Conservation (phyloP, 1,284 basidiomycete genomes). For the Cryptococcus sp. region DNA sequence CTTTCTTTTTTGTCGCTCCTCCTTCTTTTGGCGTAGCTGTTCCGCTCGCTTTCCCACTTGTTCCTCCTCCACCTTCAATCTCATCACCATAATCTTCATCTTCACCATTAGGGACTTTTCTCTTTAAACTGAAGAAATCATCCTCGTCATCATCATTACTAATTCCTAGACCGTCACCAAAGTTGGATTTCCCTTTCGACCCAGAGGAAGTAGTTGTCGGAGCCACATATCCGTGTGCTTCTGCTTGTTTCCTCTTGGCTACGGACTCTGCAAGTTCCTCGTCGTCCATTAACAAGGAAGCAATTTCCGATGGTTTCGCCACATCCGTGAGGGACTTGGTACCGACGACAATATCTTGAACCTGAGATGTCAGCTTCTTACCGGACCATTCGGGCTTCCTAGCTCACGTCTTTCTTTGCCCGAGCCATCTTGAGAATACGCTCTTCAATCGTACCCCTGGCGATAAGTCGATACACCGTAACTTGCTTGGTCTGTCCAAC, state of each 20-base stretch:
- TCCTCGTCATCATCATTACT: constrained; percentile 37
- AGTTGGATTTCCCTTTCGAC: constrained; percentile 14
- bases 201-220: constrained; percentile 5
- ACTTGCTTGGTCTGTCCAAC: constrained; percentile 98
- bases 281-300: constrained; percentile 90
- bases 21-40: constrained; percentile 1
- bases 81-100: constrained; percentile 31
- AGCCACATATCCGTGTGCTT: constrained; percentile 42
- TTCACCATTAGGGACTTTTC: constrained; percentile 20
- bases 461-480: constrained; percentile 92
- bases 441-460: constrained; percentile 93
- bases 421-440: constrained; percentile 92
- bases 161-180: constrained; percentile 33
- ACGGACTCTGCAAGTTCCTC: constrained; percentile 54
- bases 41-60: not conserved
- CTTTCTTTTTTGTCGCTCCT: constrained; percentile 2
- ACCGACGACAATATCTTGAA: constrained; percentile 98
- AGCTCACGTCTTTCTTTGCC: constrained; percentile 88
- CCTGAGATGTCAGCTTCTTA: constrained; percentile 52
- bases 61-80: not conserved
- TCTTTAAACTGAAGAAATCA: constrained; percentile 34
- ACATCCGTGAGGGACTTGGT: constrained; percentile 90
- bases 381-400: too few relatives aligned
- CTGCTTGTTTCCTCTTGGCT: constrained; percentile 46
- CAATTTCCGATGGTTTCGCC: constrained; percentile 94